These are phyloP conservation scores for Metschnikowia chrysomelidarum DNA, from an alignment of 805 yeast species.

Conservation along the genomic window DNA sequence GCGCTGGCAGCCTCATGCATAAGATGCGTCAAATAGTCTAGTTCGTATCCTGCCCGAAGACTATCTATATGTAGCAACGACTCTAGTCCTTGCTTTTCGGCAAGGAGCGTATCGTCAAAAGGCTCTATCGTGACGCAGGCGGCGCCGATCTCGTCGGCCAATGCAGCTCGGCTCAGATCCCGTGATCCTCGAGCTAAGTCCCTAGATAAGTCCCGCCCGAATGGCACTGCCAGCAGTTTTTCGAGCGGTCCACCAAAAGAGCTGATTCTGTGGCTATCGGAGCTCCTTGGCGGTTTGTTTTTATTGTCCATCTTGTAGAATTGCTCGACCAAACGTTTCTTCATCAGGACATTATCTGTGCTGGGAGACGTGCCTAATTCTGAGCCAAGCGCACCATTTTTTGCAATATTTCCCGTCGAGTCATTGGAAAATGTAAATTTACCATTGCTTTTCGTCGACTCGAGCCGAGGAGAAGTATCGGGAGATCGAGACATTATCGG, in stretches of 20 bases:
- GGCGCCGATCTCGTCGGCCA: not conserved
- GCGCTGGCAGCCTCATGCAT: constrained; percentile 3
- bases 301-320: constrained; percentile 31
- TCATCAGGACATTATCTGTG: constrained; percentile 16
- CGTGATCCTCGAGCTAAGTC: too few species aligned
- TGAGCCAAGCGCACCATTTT: too few species aligned
- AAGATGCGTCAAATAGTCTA: constrained; percentile 6
- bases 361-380: not conserved
- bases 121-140: constrained; percentile 2
- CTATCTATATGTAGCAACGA: constrained; percentile 5
- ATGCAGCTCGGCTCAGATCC: not conserved
- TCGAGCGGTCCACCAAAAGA: constrained; percentile 3
- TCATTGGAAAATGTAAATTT: too few species aligned
- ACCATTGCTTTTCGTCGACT: too few species aligned
- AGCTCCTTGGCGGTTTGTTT: constrained; percentile 7
- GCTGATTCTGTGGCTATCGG: constrained; percentile 1
- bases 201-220: not conserved
- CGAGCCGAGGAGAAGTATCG: too few species aligned
- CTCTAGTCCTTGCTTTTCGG: constrained; percentile 1
- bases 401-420: too few species aligned
- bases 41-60: constrained; percentile 4
- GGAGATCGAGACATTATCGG: too few species aligned
- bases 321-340: constrained; percentile 40
- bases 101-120: constrained; percentile 7
- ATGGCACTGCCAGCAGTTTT: not conserved